phyloP scores from a whole-genome alignment of 345 rosid genomes.

The Gossypium herbaceum region DNA sequence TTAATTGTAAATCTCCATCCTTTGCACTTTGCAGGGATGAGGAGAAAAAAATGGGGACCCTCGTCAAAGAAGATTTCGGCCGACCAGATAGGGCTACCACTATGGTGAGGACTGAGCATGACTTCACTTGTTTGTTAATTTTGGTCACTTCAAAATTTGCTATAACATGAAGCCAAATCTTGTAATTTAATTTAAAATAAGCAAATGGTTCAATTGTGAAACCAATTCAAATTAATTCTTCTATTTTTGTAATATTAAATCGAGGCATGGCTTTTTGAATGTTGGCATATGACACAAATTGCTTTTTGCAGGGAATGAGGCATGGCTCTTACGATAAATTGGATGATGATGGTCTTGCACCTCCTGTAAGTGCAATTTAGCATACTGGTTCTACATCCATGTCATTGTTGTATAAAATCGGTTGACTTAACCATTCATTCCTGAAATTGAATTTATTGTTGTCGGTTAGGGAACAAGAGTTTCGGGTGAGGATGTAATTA shows the following conservation, averaged over 20 bases:
- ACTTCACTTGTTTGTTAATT: neutral
- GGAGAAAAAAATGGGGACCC: constrained; percentile 99
- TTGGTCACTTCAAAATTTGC: neutral
- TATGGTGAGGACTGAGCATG: constrained; percentile 47
- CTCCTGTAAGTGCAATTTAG: constrained; percentile 59
- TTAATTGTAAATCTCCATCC: constrained; percentile 12
- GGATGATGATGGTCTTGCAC: constrained; percentile 99
- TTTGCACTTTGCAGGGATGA: constrained; percentile 65
- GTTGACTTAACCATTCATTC: neutral
- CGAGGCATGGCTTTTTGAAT: neutral
- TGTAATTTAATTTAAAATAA: neutral
- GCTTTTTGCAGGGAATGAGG: constrained; percentile 78
- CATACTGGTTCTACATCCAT: neutral
- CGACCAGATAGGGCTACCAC: constrained; percentile 89
- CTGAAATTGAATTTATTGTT: neutral
- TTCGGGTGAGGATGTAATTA: constrained; percentile 95
- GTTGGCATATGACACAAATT: constrained; percentile 17
- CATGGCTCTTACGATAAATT: constrained; percentile 97
- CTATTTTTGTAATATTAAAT: neutral
- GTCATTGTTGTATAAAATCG: neutral
- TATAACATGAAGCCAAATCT: neutral
- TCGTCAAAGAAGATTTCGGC: constrained; percentile 95
- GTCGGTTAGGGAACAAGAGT: constrained; percentile 79
- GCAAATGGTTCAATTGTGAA: constrained; percentile 1
- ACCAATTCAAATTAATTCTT: neutral